phyloP scores from a whole-genome alignment of 2,329 filamentous ascomycete species.

The Grosmannia penicillata region DNA sequence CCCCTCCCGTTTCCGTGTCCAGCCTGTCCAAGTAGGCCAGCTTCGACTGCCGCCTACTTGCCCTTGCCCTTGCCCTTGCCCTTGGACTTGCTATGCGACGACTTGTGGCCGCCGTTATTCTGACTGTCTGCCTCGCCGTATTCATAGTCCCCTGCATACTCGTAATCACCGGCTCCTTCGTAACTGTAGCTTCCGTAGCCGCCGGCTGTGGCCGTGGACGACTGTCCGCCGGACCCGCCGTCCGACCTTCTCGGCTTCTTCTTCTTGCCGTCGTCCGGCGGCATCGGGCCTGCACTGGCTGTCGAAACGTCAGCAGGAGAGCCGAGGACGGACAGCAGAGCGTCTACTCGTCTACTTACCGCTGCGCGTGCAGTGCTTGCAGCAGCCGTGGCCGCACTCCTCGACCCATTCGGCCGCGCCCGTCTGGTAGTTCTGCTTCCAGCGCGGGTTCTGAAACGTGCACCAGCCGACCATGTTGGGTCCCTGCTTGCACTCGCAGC shows the following conservation, averaged over 20 bases:
- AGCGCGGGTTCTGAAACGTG: slow-evolving; percentile 19
- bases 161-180: too few species aligned
- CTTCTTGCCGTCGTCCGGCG: slow-evolving; percentile 4
- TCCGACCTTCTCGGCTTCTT: slow-evolving; percentile 5
- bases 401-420: slow-evolving; percentile 21
- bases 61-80: too few species aligned
- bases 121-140: too few species aligned
- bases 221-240: neutral
- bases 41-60: too few species aligned
- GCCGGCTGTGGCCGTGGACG: neutral
- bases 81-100: too few species aligned
- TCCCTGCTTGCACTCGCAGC: slow-evolving; percentile 34
- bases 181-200: neutral
- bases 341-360: slow-evolving; percentile 18
- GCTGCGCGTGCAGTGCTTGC: slow-evolving; percentile 29
- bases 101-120: too few species aligned
- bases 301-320: neutral
- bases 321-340: neutral
- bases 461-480: slow-evolving; percentile 41
- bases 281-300: slow-evolving; percentile 9
- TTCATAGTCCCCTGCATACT: too few species aligned
- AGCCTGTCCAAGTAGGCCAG: too few species aligned
- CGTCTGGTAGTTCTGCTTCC: slow-evolving; percentile 18
- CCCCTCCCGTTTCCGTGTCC: too few species aligned
- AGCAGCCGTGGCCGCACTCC: slow-evolving; percentile 38